phyloP scores from a whole-genome alignment of 805 yeast genomes.

The Lachancea dasiensis region DNA sequence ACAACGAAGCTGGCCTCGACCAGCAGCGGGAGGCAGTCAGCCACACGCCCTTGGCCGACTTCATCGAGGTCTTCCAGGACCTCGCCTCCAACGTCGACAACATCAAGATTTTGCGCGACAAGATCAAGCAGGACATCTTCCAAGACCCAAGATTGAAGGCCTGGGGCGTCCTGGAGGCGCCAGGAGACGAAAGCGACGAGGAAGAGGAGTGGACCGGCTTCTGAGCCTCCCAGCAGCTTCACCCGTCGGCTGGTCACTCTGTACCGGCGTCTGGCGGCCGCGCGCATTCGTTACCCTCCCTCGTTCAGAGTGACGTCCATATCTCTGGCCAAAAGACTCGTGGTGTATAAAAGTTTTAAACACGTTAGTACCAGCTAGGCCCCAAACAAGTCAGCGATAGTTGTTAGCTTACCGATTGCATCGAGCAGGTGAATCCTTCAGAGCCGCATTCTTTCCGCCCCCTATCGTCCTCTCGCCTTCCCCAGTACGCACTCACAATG shows the following conservation, averaged over 20 bases:
- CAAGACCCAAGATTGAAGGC: slow-evolving; percentile 53
- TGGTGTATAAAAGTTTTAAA: slow-evolving; percentile 3
- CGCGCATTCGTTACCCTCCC: too few species aligned
- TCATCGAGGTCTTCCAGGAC: slow-evolving; percentile 56
- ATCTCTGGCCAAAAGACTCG: neutral
- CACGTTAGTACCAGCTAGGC: too few species aligned
- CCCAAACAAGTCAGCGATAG: too few species aligned
- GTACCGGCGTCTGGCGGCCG: too few species aligned
- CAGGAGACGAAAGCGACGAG: slow-evolving; percentile 26
- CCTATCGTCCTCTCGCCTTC: neutral
- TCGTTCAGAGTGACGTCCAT: too few species aligned
- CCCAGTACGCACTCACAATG: slow-evolving; percentile 11
- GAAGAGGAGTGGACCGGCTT: slow-evolving; percentile 42
- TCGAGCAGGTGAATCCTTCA: too few species aligned
- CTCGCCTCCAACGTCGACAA: slow-evolving; percentile 43
- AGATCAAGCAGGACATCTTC: slow-evolving; percentile 60
- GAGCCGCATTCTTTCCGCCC: neutral
- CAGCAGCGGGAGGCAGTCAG: slow-evolving; percentile 32
- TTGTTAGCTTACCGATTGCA: too few species aligned
- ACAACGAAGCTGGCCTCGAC: slow-evolving; percentile 25
- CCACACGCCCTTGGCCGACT: slow-evolving; percentile 45
- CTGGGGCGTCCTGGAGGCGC: slow-evolving; percentile 48
- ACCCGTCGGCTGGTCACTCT: neutral
- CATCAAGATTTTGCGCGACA: slow-evolving; percentile 59
- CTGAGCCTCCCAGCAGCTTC: neutral